Base-by-base conservation (phyloP, 192 early-diverging fungal genomes). In the Thoreauomyces humboldtii region DNA sequence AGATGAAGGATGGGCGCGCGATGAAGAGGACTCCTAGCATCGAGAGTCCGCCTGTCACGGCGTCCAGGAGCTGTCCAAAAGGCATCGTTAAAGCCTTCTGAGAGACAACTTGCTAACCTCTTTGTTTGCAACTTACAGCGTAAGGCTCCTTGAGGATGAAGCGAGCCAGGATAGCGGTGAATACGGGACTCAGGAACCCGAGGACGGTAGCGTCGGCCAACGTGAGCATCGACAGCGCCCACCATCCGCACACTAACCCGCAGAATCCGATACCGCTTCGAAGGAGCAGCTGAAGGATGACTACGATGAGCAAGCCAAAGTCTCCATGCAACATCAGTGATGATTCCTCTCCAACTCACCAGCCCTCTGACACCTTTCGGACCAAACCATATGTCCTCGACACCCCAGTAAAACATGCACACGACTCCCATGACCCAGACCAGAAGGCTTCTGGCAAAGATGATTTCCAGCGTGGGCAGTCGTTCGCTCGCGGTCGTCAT, bases 1-100 rank as follows among this genome's bases (percentile, higher is more conserved):
- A 72, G 29, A 72, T 4, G 60, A 68, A 68, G 12, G 55, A 15
- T 1, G 71, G 71, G 2, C 64, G 64, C 6, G 71, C 71, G 34
- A 72, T 68, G 31, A 67, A 53, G n/a, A 62, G 53, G 28, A 72
- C 71, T 1, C 71, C 71, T 1, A 72, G 19, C 64, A 72, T 59
- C 32, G 69, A 71, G n/a, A 71, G 43, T 9, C 31, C 5, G 29
- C 50, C 60, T 17, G 50, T 53, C 11, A 66, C 36, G n/a, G 46
- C 63, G 34, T 65, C 71, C 9, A 68, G 12, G 27, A 71, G n/a
- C 59, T 70, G 25, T 22, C 9, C 4, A 12, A n/a, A 56, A 31
- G 29, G 31, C 2, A 27, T 22, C n/a, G n/a, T n/a, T n/a, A n/a
- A n/a, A n/a, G n/a, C n/a, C n/a, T n/a, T n/a, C 41, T 42, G n/a